Evolutionary conservation across 805 yeast species (phyloP).

Genomic region (Saccharomycopsis fodiens): DNA sequence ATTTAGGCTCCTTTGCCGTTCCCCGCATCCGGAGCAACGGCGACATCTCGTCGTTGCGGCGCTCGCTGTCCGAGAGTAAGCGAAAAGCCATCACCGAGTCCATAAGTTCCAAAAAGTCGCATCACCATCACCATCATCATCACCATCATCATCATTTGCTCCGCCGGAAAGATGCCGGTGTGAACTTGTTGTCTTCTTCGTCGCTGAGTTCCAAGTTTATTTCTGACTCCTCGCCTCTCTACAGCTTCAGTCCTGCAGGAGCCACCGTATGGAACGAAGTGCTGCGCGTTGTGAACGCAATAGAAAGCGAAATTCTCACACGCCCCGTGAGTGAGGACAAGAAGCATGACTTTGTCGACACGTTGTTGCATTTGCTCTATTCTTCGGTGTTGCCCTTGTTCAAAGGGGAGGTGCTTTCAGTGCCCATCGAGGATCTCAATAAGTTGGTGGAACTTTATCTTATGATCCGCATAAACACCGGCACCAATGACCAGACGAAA

Average conservation of each 20-base stretch:
- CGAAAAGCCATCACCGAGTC: conserved; percentile 7
- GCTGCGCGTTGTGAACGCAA: conserved; percentile 17
- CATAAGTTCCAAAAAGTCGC: conserved; percentile 1
- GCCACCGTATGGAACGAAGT: conserved; percentile 21
- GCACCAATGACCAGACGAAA: neutral
- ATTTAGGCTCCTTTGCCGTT: conserved; percentile 11
- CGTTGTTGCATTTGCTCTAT: conserved; percentile 27
- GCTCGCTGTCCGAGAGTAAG: conserved; percentile 12
- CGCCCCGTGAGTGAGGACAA: conserved; percentile 24
- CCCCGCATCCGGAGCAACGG: conserved; percentile 1
- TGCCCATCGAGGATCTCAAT: conserved; percentile 33
- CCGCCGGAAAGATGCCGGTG: conserved; percentile 10
- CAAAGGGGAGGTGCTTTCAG: conserved; percentile 28
- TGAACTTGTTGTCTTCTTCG: conserved; percentile 25
- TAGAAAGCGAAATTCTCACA: conserved; percentile 12
- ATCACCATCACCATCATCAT: conserved; percentile 18
- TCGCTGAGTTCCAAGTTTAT: conserved; percentile 28
- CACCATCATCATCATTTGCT: conserved; percentile 17
- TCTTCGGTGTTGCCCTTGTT: conserved; percentile 30
- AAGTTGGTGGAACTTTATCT: conserved; percentile 29
- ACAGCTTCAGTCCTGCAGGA: conserved; percentile 28
- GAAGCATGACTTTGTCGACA: conserved; percentile 29
- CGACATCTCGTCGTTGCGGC: neutral
- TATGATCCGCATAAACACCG: conserved; percentile 22
- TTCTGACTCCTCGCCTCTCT: conserved; percentile 25